These are phyloP conservation scores for Arxiozyma bovina DNA, from an alignment of 1,139 yeast species.

Conservation along the genomic window DNA sequence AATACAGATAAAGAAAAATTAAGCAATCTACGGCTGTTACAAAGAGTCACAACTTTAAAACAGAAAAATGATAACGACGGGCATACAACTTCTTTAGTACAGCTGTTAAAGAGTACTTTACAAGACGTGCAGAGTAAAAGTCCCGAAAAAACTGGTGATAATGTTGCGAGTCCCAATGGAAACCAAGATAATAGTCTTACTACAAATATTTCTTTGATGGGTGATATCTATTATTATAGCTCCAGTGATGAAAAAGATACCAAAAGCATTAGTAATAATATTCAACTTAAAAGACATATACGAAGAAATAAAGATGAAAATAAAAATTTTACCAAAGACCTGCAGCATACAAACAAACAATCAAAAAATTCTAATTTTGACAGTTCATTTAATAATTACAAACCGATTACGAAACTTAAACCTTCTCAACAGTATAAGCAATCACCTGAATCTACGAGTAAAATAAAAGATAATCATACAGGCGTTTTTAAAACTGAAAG, in stretches of 20 bases:
- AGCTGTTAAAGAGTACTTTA: neutral
- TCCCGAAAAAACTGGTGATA: neutral
- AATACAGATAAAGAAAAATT: conserved; percentile 4
- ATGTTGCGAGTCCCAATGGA: neutral
- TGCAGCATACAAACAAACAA: neutral
- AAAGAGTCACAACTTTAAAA: neutral
- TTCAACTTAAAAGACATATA: neutral
- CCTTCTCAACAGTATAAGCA: neutral
- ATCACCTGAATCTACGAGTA: neutral
- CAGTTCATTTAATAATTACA: neutral
- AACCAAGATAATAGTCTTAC: neutral
- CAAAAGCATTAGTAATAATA: neutral
- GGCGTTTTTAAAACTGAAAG: neutral
- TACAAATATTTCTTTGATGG: neutral
- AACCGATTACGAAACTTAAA: neutral
- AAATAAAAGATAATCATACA: too few relatives aligned
- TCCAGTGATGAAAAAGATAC: conserved; percentile 2
- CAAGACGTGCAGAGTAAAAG: neutral
- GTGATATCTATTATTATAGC: neutral
- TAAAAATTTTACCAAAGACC: neutral
- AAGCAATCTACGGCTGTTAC: conserved; percentile 1
- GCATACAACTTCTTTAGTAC: neutral
- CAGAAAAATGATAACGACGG: neutral
- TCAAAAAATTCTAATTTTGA: neutral
- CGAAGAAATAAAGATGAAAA: neutral